phyloP scores from a whole-genome alignment of 768 basidiomycete species.

The Leccinum ochraceum region DNA sequence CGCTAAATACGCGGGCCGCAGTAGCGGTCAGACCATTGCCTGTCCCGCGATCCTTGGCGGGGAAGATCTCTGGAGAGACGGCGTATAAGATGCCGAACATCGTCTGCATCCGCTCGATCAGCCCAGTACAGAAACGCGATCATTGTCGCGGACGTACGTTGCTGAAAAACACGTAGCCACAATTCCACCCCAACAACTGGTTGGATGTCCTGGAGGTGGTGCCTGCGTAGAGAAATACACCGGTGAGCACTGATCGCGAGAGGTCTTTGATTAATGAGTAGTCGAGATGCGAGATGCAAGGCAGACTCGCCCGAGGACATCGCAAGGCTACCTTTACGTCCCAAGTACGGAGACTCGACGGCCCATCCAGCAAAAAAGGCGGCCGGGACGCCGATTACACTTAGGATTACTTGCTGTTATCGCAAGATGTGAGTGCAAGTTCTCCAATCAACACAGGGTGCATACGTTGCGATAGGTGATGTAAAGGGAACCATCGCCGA shows the following conservation, averaged over 20 bases:
- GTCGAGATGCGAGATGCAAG: conserved; percentile 1
- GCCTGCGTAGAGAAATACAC: conserved; percentile 70
- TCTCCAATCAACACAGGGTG: background rate
- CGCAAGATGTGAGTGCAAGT: background rate
- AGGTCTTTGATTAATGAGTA: conserved; percentile 45
- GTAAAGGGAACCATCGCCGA: conserved; percentile 69
- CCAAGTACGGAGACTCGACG: conserved; percentile 64
- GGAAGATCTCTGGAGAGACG: conserved; percentile 68
- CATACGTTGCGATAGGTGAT: conserved; percentile 73
- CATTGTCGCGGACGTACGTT: conserved; percentile 42
- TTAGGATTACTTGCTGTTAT: conserved; percentile 66
- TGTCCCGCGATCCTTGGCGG: conserved; percentile 71
- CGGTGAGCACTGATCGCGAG: conserved; percentile 63
- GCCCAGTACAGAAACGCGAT: background rate
- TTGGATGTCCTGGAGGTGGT: conserved; percentile 74
- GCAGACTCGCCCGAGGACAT: conserved; percentile 57
- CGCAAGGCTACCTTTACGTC: conserved; percentile 66
- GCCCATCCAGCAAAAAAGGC: conserved; percentile 71
- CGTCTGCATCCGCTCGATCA: conserved; percentile 39
- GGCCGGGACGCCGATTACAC: conserved; percentile 67
- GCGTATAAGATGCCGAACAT: conserved; percentile 81
- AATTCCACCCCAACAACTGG: conserved; percentile 78
- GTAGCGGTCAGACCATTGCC: conserved; percentile 67
- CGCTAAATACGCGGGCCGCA: conserved; percentile 63
- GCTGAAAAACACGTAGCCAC: conserved; percentile 65